phyloP scores from a whole-genome alignment of 306 rosid species.

The Erythrophleum fordii region DNA sequence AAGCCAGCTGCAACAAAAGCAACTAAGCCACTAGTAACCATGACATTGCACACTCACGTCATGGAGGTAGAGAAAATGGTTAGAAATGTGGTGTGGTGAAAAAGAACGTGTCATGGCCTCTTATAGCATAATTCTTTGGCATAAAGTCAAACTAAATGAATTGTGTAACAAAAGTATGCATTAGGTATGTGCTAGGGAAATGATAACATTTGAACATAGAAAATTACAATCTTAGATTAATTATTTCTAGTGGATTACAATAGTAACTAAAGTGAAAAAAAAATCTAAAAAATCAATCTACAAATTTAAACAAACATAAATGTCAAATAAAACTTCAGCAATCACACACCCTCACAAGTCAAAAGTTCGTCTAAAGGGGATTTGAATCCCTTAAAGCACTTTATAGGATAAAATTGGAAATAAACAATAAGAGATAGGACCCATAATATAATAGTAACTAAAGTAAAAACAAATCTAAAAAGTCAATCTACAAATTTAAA shows the following conservation, averaged over 20 bases:
- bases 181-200: background rate
- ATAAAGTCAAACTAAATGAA: background rate
- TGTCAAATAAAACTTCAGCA: no score
- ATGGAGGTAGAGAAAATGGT: constrained; percentile 34
- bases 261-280: background rate
- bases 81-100: constrained; percentile 13
- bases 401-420: no score
- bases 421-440: no score
- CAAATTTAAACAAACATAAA: background rate
- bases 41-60: constrained; percentile 63
- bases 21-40: constrained; percentile 72
- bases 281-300: no score
- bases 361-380: no score
- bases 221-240: background rate
- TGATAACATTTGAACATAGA: no score
- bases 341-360: no score
- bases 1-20: constrained; percentile 75
- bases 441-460: no score
- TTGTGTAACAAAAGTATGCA: background rate
- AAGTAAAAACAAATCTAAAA: no score
- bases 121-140: background rate
- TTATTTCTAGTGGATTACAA: background rate
- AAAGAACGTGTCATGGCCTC: background rate
- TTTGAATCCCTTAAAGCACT: no score
- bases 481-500: background rate